phyloP scores from a whole-genome alignment of 768 basidiomycete species.

The Flagelloscypha sp. region DNA sequence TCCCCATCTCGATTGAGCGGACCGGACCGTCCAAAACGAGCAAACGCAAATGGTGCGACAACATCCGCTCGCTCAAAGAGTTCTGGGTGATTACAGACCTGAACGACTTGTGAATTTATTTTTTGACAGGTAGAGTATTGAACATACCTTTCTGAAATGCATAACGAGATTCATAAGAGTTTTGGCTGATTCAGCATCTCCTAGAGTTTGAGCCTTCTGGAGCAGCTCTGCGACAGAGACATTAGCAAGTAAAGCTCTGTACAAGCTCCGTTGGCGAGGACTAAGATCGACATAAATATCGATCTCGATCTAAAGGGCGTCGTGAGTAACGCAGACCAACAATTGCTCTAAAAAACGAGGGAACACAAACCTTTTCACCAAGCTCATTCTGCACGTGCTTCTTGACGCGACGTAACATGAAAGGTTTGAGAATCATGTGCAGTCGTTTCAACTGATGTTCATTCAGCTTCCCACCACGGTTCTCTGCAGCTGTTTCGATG shows the following conservation, averaged over 20 bases:
- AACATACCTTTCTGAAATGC: conserved; percentile 91
- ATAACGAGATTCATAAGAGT: conserved; percentile 99
- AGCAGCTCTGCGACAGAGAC: conserved; percentile 93
- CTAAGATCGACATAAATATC: conserved; percentile 94
- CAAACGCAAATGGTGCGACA: conserved; percentile 85
- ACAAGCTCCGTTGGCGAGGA: conserved; percentile 84
- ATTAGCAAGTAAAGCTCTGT: conserved; percentile 83
- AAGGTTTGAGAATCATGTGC: conserved; percentile 98
- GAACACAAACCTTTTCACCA: conserved; percentile 77
- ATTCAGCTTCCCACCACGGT: conserved; percentile 84
- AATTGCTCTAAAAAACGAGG: neutral
- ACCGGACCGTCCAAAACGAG: conserved; percentile 71
- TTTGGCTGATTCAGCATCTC: conserved; percentile 85
- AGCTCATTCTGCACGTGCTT: conserved; percentile 99
- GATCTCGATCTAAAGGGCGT: conserved; percentile 70
- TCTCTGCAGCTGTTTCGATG: conserved; percentile 91
- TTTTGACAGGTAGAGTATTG: conserved; percentile 1
- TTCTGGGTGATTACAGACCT: conserved; percentile 98
- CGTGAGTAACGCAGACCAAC: conserved; percentile 1
- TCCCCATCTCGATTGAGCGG: conserved; percentile 86
- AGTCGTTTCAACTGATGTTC: conserved; percentile 91
- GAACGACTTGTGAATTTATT: conserved; percentile 2
- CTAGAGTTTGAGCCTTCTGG: conserved; percentile 85
- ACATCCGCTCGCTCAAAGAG: conserved; percentile 97
- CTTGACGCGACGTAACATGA: conserved; percentile 97